These are phyloP conservation scores for Acanthamoeba quina DNA, from an alignment of 208 protist genomes.

Conservation along the genomic window DNA sequence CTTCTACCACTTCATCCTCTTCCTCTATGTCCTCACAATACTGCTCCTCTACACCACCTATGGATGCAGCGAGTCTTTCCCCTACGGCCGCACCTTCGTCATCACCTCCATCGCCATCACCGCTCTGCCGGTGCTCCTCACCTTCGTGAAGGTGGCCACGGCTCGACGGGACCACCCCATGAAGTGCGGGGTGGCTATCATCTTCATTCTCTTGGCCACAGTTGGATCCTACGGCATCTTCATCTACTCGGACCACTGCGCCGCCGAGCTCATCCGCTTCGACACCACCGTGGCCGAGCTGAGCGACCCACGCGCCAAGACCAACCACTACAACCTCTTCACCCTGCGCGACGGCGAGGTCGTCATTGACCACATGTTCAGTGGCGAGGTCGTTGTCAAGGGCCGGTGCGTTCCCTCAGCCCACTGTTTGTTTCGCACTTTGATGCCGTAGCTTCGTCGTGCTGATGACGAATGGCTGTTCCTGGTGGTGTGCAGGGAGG, in stretches of 20 bases:
- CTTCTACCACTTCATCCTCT: slow-evolving; percentile 74
- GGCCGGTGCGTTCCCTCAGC: neutral
- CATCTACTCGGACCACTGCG: slow-evolving; percentile 68
- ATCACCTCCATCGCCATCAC: slow-evolving; percentile 30
- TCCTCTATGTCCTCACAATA: slow-evolving; percentile 59
- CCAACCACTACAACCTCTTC: slow-evolving; percentile 61
- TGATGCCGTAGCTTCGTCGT: neutral
- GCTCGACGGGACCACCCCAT: neutral
- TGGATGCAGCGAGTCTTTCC: slow-evolving; percentile 28
- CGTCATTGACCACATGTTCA: neutral
- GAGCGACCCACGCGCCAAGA: slow-evolving; percentile 10
- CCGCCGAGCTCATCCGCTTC: slow-evolving; percentile 9
- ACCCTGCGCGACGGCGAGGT: slow-evolving; percentile 62
- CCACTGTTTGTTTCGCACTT: neutral
- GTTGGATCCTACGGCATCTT: slow-evolving; percentile 3
- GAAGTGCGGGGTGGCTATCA: slow-evolving; percentile 5
- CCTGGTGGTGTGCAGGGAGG: neutral
- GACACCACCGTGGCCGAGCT: slow-evolving; percentile 39
- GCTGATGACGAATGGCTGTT: neutral
- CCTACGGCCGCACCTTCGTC: slow-evolving; percentile 41
- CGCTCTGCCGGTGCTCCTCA: slow-evolving; percentile 32
- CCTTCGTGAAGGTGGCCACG: slow-evolving; percentile 39
- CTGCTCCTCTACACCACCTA: slow-evolving; percentile 67
- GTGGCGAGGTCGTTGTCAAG: neutral
- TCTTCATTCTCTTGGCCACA: slow-evolving; percentile 41